Evolutionary conservation across 2,329 filamentous ascomycete genomes (phyloP).

Genomic region (Clonostachys rhizophaga): DNA sequence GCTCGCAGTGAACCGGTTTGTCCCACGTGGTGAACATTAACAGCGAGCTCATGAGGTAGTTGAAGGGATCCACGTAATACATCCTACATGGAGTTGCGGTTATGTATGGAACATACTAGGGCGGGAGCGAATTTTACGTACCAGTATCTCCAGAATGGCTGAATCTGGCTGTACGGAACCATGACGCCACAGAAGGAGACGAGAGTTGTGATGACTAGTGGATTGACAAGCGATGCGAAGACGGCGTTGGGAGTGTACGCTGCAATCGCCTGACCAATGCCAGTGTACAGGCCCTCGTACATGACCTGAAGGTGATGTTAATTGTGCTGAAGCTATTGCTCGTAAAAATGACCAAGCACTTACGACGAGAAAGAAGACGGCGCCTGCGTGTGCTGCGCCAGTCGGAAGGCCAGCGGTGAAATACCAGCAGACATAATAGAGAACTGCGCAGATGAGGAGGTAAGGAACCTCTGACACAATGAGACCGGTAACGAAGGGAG

Average conservation of each 20-base stretch:
- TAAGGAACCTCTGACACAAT: constrained; percentile 43
- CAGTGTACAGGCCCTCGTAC: constrained; percentile 56
- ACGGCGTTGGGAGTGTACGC: constrained; percentile 58
- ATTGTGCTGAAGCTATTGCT: too few species aligned
- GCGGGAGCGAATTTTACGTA: constrained; percentile 19
- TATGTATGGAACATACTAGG: constrained; percentile 9
- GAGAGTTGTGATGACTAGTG: constrained; percentile 49
- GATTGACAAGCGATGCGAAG: constrained; percentile 54
- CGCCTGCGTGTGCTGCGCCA: constrained; percentile 38
- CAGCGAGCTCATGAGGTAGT: constrained; percentile 54
- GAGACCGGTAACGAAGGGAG: constrained; percentile 50
- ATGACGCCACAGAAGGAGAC: constrained; percentile 72
- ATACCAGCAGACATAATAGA: constrained; percentile 54
- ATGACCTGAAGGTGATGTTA: not conserved
- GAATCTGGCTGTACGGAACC: constrained; percentile 59
- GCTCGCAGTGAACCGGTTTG: constrained; percentile 35
- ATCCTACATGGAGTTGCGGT: not conserved
- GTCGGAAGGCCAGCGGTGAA: constrained; percentile 48
- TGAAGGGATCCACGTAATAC: constrained; percentile 51
- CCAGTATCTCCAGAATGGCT: constrained; percentile 65
- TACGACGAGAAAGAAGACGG: constrained; percentile 43
- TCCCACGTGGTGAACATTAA: constrained; percentile 47
- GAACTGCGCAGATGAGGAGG: constrained; percentile 32
- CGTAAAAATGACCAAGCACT: not conserved
- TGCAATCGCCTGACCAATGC: constrained; percentile 59